These are phyloP conservation scores for Naganishia onofrii DNA, from an alignment of 768 basidiomycete genomes.

Conservation along the genomic window DNA sequence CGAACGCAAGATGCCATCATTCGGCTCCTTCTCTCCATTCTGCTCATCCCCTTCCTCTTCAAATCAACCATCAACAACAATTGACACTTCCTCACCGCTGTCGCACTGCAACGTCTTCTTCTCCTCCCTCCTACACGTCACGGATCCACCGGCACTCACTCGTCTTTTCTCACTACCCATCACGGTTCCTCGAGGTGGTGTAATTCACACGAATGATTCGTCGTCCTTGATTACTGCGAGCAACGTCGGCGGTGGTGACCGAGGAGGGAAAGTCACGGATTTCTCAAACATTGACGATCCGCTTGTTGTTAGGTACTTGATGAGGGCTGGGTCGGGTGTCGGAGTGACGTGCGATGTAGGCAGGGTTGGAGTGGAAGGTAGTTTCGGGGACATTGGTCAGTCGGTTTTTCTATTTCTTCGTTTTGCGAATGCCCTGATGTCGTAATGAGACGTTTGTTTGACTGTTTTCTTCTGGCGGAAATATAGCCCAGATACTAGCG, in stretches of 20 bases:
- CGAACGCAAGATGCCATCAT: conserved; percentile 14
- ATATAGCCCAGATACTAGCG: conserved; percentile 69
- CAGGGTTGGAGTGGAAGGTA: conserved; percentile 59
- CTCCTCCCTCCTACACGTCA: conserved; percentile 62
- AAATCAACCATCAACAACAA: conserved; percentile 60
- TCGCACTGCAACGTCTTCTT: conserved; percentile 95
- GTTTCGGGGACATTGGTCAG: conserved; percentile 64
- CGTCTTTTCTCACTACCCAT: conserved; percentile 37
- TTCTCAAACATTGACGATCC: conserved; percentile 47
- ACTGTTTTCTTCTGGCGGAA: background rate
- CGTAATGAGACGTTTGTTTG: background rate
- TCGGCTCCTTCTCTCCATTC: conserved; percentile 30
- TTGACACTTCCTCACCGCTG: conserved; percentile 70
- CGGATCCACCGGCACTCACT: conserved; percentile 36
- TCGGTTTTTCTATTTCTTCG: no score
- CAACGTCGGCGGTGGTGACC: background rate
- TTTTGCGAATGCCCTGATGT: no score
- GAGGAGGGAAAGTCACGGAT: conserved; percentile 1
- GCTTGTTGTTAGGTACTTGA: conserved; percentile 54
- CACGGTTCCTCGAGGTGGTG: background rate
- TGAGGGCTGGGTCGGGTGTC: conserved; percentile 73
- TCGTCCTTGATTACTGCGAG: background rate
- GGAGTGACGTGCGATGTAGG: conserved; percentile 77
- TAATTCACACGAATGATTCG: conserved; percentile 33
- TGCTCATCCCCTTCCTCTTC: conserved; percentile 25